Percentiles rank a stretch among this genome's conserved stretches.
Evolutionary conservation across 345 rosid genomes (phyloP).

Genomic region (Citrus mangshanensis): DNA sequence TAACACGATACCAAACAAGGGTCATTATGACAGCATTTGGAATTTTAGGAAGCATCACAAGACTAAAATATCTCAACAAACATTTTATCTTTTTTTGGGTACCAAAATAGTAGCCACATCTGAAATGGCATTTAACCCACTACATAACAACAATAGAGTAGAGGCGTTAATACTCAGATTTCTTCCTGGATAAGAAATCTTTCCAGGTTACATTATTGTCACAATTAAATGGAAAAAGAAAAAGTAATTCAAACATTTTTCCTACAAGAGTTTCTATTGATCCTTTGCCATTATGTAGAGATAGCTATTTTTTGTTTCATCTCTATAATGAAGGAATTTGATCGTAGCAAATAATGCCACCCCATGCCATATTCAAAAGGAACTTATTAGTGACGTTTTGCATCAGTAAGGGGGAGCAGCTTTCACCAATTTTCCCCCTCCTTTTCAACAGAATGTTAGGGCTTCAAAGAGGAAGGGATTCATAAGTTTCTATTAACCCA

Average conservation of each 20-base stretch:
- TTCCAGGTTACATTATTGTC: not conserved
- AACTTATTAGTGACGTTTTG: not conserved
- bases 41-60: not conserved
- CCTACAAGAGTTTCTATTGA: not conserved
- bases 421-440: not conserved
- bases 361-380: not conserved
- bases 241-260: not conserved
- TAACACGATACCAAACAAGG: not conserved
- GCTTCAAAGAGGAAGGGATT: not conserved
- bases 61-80: not conserved
- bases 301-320: not conserved
- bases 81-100: not conserved
- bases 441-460: not conserved
- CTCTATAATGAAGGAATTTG: not conserved
- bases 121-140: not conserved
- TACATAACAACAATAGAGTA: not conserved
- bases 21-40: not conserved
- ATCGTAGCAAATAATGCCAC: not conserved
- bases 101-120: not conserved
- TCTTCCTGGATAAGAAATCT: not conserved
- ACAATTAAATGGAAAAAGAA: not conserved
- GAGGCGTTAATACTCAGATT: not conserved
- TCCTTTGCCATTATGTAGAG: not conserved
- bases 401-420: not conserved
- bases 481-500: not conserved